These are phyloP conservation scores for Globisporangium paddicum DNA, from an alignment of 352 stramenopile species.

Conservation along the genomic window DNA sequence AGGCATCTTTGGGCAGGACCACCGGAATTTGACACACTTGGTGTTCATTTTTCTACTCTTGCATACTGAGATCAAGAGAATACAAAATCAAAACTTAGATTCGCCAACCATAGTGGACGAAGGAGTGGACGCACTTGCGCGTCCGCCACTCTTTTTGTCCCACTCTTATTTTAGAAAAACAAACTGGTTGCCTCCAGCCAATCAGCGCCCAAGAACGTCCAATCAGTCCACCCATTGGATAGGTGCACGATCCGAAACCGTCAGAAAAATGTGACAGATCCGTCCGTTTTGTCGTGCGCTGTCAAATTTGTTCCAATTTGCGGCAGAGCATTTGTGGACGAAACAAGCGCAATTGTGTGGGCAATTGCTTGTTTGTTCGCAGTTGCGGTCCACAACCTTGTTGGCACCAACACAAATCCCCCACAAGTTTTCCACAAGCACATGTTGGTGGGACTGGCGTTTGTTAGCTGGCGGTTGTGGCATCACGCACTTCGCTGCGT, in stretches of 20 bases:
- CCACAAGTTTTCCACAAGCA: no score
- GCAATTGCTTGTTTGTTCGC: no score
- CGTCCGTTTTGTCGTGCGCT: no score
- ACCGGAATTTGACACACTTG: no score
- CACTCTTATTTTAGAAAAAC: neutral
- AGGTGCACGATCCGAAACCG: conserved; percentile 6
- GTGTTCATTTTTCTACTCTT: neutral
- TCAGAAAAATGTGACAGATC: neutral
- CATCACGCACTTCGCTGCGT: no score
- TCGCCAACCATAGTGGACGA: neutral
- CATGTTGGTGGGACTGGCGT: no score
- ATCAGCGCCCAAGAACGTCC: conserved; percentile 12
- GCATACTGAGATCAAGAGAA: neutral
- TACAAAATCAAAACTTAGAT: no score
- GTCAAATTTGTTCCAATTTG: neutral
- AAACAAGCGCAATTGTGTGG: neutral
- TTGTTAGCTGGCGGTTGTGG: no score
- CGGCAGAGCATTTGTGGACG: neutral
- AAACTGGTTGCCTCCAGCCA: neutral
- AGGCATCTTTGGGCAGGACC: no score
- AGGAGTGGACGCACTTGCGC: neutral
- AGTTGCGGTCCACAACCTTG: no score
- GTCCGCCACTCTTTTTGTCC: neutral
- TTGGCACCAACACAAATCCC: no score
- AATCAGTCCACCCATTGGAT: conserved; percentile 16